These are phyloP conservation scores for Lactifluus hygrophoroides DNA, from an alignment of 768 basidiomycete genomes.

Conservation along the genomic window DNA sequence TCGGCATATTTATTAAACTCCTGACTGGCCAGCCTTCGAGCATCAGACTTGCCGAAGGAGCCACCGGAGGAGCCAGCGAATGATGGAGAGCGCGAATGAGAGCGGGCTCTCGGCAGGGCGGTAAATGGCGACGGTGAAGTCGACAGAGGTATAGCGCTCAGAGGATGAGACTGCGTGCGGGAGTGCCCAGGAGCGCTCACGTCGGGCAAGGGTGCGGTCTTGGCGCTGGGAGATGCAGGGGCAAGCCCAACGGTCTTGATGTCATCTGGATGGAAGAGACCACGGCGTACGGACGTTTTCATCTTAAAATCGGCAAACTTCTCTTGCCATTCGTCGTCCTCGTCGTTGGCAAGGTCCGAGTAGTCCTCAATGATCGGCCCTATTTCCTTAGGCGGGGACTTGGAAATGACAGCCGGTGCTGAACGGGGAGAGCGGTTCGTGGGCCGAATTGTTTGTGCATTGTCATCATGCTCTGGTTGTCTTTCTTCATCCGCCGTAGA, in stretches of 20 bases:
- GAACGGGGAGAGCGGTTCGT: slow-evolving; percentile 52
- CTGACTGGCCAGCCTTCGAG: slow-evolving; percentile 43
- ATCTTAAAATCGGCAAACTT: slow-evolving; percentile 84
- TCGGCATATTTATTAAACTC: slow-evolving; percentile 85
- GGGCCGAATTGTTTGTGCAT: slow-evolving; percentile 66
- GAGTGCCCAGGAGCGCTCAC: slow-evolving; percentile 25
- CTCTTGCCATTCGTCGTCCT: slow-evolving; percentile 57
- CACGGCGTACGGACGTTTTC: slow-evolving; percentile 63
- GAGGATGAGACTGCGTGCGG: slow-evolving; percentile 45
- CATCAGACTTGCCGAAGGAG: slow-evolving; percentile 63
- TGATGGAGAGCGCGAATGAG: slow-evolving; percentile 21
- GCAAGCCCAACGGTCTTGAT: slow-evolving; percentile 66
- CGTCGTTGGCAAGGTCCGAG: slow-evolving; percentile 77
- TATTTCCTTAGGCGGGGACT: slow-evolving; percentile 53
- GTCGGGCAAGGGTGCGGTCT: slow-evolving; percentile 58
- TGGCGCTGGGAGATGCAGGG: slow-evolving; percentile 45
- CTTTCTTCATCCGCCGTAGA: slow-evolving; percentile 44
- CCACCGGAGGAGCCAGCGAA: slow-evolving; percentile 35
- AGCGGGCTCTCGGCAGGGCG: slow-evolving; percentile 33
- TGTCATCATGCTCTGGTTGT: slow-evolving; percentile 16
- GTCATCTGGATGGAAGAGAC: slow-evolving; percentile 84
- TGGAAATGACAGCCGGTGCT: slow-evolving; percentile 39
- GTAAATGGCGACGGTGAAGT: slow-evolving; percentile 22
- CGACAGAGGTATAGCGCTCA: slow-evolving; percentile 40
- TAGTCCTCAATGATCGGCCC: slow-evolving; percentile 80